These are phyloP conservation scores for Urtica urens DNA, from an alignment of 306 rosid species.

Conservation along the genomic window DNA sequence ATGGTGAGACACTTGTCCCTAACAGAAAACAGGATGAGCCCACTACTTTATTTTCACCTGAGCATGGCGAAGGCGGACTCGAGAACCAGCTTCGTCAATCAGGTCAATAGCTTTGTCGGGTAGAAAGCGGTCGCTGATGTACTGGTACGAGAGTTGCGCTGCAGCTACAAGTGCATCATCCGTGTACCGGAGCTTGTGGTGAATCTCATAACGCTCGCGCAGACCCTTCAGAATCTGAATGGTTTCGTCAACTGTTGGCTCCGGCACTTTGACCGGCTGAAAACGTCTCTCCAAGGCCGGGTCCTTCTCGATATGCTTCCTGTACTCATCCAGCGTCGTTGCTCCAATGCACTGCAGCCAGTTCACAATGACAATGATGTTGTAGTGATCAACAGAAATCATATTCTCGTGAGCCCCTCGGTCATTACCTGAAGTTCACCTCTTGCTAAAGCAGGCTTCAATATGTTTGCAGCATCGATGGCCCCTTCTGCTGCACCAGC, in stretches of 20 bases:
- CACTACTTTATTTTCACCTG: conserved; percentile 48
- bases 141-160: conserved; percentile 81
- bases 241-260: conserved; percentile 84
- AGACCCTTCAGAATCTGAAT: conserved; percentile 81
- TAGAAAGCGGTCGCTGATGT: conserved; percentile 92
- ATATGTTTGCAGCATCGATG: conserved; percentile 88
- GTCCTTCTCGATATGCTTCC: conserved; percentile 92
- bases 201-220: conserved; percentile 88
- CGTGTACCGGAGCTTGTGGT: conserved; percentile 91
- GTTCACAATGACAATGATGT: neutral
- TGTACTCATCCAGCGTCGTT: conserved; percentile 89
- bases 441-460: conserved; percentile 93
- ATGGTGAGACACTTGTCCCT: neutral
- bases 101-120: conserved; percentile 95
- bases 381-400: neutral
- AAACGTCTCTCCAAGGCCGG: conserved; percentile 93
- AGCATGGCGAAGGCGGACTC: conserved; percentile 88
- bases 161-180: conserved; percentile 88
- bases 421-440: conserved; percentile 86
- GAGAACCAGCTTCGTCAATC: conserved; percentile 95
- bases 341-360: conserved; percentile 98
- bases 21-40: conserved; percentile 4
- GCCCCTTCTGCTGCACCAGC: conserved; percentile 99
- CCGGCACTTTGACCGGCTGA: conserved; percentile 94
- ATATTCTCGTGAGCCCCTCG: conserved; percentile 1